Evolutionary conservation across 2,329 filamentous ascomycete genomes (phyloP), one percentile per base, ranked within the genome.

Genomic region (Ceratocystis huliohia): DNA sequence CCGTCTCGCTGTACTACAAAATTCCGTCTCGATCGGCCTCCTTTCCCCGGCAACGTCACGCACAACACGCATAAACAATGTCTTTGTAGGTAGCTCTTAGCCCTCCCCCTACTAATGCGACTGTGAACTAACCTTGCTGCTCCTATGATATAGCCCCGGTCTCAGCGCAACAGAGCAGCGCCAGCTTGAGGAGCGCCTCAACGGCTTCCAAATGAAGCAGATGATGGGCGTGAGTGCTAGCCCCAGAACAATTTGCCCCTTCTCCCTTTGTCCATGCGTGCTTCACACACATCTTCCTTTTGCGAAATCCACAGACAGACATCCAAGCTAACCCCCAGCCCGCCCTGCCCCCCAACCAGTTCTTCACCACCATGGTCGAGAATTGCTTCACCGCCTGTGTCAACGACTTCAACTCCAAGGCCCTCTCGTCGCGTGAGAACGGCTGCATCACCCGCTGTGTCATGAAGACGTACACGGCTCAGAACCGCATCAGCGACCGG

Each of bases 321-420:
- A 30, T 17, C 28, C 56, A 20, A 59, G 56, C 56, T 59, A 15
- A 59, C 28, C 56, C 56, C 25, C n/a, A 3, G 17, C 28, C n/a
- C 45, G 6, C 6, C 28, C 41, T 48, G 46, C 46, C 8, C 6
- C 2, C 13, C 25, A 25, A 59, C 69, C 71, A 84, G 82, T 78
- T 84, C 76, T 84, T 83, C 73, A 80, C 78, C 73, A 86, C 84
- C 78, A 82, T 89, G 66, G 88, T 91, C 73, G 87, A 91, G 76
- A 84, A 87, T 79, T 99, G 94, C 85, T 99, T 99, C 83, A 87
- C 90, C 76, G 88, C 94, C 78, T 99, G 94, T 82, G 85, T 99
- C 78, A 93, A 92, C 78, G 92, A 97, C 82, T 99, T 99, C 84
- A 96, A 92, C 74, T 96, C 91, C 79, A 97, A 97, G 81, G 89